Conservation (phyloP, 331 rosid species). For the Pyracantha coccinea region DNA sequence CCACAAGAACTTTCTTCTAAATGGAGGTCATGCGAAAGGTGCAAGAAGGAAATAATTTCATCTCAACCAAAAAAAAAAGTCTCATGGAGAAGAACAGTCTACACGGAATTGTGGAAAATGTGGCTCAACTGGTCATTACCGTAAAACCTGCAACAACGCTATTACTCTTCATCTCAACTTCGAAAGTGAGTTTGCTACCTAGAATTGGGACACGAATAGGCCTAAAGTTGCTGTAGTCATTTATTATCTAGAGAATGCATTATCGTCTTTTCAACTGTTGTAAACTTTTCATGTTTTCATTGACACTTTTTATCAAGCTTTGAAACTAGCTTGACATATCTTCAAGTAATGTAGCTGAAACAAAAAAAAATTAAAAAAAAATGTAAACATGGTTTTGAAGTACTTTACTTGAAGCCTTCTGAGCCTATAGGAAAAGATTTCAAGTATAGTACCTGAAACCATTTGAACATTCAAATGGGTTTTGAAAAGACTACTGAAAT, state of each 20-base stretch:
- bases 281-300: not conserved
- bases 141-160: constrained; percentile 8
- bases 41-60: constrained; percentile 6
- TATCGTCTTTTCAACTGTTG: not conserved
- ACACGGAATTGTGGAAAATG: constrained; percentile 5
- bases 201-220: not conserved
- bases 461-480: not conserved
- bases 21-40: not conserved
- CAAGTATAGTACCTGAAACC: not conserved
- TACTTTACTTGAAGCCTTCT: not conserved
- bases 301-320: not conserved
- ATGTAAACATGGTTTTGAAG: not conserved
- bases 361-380: not conserved
- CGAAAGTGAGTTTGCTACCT: constrained; percentile 4
- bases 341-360: not conserved
- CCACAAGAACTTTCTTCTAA: not conserved
- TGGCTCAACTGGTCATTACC: constrained; percentile 15
- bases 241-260: not conserved
- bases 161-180: not conserved
- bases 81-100: constrained; percentile 1
- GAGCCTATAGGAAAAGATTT: not conserved
- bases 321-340: not conserved
- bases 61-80: too few relatives aligned
- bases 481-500: not conserved
- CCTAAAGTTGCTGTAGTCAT: not conserved